phyloP scores from a whole-genome alignment of 2,329 filamentous ascomycete genomes.

The Aspergillus brasiliensis region DNA sequence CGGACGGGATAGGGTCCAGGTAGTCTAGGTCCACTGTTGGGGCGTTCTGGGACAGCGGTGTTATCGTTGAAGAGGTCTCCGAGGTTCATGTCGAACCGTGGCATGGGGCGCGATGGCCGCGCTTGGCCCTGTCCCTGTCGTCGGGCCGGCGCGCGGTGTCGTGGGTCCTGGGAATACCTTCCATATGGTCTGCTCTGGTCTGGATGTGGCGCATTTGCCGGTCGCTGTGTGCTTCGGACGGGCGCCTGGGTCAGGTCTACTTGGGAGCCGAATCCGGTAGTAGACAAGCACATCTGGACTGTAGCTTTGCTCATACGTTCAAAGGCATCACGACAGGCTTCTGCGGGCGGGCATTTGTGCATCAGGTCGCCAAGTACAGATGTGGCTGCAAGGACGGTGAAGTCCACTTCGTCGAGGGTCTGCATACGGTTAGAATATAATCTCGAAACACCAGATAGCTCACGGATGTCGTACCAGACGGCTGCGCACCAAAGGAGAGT shows the following conservation, averaged over 20 bases:
- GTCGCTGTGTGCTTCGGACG: conserved; percentile 17
- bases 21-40: conserved; percentile 30
- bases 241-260: conserved; percentile 32
- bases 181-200: conserved; percentile 16
- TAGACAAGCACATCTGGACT: conserved; percentile 89
- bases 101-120: conserved; percentile 48
- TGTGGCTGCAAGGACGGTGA: conserved; percentile 88
- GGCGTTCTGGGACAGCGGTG: conserved; percentile 38
- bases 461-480: conserved; percentile 65
- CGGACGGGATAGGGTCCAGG: conserved; percentile 30
- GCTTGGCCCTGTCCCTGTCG: conserved; percentile 35
- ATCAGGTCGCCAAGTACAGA: conserved; percentile 90
- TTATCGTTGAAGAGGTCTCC: conserved; percentile 54
- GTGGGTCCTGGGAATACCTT: conserved; percentile 21
- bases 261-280: conserved; percentile 71
- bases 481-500: conserved; percentile 84
- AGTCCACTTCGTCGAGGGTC: conserved; percentile 95
- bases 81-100: conserved; percentile 62
- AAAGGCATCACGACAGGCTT: conserved; percentile 92
- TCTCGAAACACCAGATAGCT: not conserved
- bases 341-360: conserved; percentile 91
- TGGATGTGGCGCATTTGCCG: conserved; percentile 15
- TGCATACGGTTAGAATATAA: conserved; percentile 26
- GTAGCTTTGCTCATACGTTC: conserved; percentile 94
- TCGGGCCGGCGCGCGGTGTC: conserved; percentile 27